phyloP scores from a whole-genome alignment of 768 basidiomycete genomes.

The Lepiota subincarnata region DNA sequence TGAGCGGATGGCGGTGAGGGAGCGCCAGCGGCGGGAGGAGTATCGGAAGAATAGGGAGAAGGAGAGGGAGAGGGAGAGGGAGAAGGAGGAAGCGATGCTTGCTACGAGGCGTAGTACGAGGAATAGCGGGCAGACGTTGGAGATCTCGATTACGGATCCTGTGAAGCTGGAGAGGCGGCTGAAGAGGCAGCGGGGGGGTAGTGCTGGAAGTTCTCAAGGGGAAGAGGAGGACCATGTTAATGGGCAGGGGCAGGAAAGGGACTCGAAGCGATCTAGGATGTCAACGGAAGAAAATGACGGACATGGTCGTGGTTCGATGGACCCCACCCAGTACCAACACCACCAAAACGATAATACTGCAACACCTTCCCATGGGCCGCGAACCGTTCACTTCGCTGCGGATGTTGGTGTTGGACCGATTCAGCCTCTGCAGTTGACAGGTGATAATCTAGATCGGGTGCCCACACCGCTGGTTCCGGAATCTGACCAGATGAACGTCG shows the following conservation, averaged over 20 bases:
- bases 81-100: constrained; percentile 25
- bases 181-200: constrained; percentile 62
- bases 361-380: constrained; percentile 24
- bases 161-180: constrained; percentile 68
- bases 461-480: background rate
- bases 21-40: constrained; percentile 63
- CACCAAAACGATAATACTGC: constrained; percentile 24
- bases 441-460: too few relatives aligned
- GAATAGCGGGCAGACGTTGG: constrained; percentile 66
- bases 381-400: constrained; percentile 21
- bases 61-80: constrained; percentile 32
- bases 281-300: constrained; percentile 42
- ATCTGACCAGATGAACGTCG: constrained; percentile 34
- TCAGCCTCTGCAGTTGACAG: constrained; percentile 13
- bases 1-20: constrained; percentile 77
- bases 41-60: constrained; percentile 48
- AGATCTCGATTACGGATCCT: constrained; percentile 71
- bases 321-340: constrained; percentile 24
- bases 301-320: constrained; percentile 46
- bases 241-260: constrained; percentile 31
- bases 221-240: constrained; percentile 51
- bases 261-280: constrained; percentile 56
- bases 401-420: constrained; percentile 24
- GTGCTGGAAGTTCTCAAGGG: constrained; percentile 42
- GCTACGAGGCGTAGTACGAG: constrained; percentile 65